Conservation (phyloP, 805 yeast genomes). For the Suhomyces tanzawaensis region DNA sequence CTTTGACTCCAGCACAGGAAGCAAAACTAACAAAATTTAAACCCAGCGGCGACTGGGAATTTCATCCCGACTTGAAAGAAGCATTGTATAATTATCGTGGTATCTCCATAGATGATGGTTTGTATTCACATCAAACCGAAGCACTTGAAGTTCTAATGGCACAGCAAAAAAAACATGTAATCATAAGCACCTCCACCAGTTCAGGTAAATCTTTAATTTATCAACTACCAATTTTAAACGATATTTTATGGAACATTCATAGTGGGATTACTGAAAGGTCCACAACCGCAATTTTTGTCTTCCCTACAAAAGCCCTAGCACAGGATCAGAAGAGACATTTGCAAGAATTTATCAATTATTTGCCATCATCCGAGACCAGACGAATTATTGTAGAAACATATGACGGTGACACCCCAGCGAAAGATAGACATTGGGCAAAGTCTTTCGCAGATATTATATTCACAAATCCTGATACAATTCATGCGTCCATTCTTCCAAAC, state of each 20-base stretch:
- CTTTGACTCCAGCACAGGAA: slow-evolving; percentile 42
- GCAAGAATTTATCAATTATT: slow-evolving; percentile 49
- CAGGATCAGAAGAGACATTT: slow-evolving; percentile 93
- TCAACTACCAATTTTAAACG: slow-evolving; percentile 75
- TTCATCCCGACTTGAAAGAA: slow-evolving; percentile 46
- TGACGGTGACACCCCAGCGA: slow-evolving; percentile 87
- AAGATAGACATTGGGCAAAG: slow-evolving; percentile 52
- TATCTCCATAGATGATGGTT: slow-evolving; percentile 39
- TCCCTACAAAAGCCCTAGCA: slow-evolving; percentile 96
- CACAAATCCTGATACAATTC: slow-evolving; percentile 94
- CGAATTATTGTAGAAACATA: slow-evolving; percentile 68
- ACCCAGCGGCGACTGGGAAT: slow-evolving; percentile 12
- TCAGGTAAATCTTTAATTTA: slow-evolving; percentile 94
- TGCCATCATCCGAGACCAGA: slow-evolving; percentile 40
- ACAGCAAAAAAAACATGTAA: slow-evolving; percentile 52
- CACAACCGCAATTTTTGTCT: slow-evolving; percentile 77
- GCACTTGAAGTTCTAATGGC: slow-evolving; percentile 60
- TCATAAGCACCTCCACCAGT: slow-evolving; percentile 92
- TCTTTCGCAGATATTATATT: slow-evolving; percentile 74
- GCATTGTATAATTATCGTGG: slow-evolving; percentile 51
- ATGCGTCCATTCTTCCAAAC: slow-evolving; percentile 77
- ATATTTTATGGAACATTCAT: slow-evolving; percentile 35
- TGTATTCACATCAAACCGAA: slow-evolving; percentile 80
- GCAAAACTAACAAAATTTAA: slow-evolving; percentile 28
- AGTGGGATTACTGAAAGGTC: slow-evolving; percentile 31